A percentile compares a stretch with the other conserved stretches of the same genome.
These are phyloP conservation scores for Dactylonectria estremocensis DNA, from an alignment of 2,329 filamentous ascomycete species.

Conservation along the genomic window DNA sequence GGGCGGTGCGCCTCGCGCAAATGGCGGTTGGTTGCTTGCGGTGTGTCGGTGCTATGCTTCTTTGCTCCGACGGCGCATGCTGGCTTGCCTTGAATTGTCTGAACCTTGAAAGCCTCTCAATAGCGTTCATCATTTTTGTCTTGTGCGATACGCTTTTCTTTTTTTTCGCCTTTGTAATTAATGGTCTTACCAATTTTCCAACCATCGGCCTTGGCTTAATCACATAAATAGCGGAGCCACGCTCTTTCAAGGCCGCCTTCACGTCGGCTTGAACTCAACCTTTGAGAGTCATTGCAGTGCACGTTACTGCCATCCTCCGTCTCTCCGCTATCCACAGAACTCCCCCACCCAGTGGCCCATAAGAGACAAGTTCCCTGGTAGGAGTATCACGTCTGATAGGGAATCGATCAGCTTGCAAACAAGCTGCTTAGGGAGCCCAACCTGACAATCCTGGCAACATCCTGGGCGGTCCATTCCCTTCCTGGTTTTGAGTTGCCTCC, in stretches of 20 bases:
- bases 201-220: neutral
- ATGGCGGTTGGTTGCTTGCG: slow-evolving; percentile 1
- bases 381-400: neutral
- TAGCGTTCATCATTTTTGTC: neutral
- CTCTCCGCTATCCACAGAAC: neutral
- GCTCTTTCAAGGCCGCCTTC: neutral
- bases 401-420: slow-evolving; percentile 4
- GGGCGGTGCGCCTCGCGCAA: neutral
- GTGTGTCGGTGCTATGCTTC: neutral
- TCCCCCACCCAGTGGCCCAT: neutral
- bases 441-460: slow-evolving; percentile 3
- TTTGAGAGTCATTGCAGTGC: neutral
- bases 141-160: neutral
- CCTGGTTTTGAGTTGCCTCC: neutral
- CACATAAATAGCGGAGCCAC: neutral
- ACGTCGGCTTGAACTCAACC: neutral
- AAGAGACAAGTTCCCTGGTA: neutral
- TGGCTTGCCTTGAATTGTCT: neutral
- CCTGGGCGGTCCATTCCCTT: slow-evolving; percentile 2
- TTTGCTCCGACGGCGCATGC: neutral
- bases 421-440: neutral
- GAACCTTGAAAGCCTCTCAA: neutral
- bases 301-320: neutral
- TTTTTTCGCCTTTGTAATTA: neutral
- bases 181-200: neutral